These are phyloP conservation scores for Dipodascus geniculatus DNA, from an alignment of 805 yeast genomes.

Conservation along the genomic window DNA sequence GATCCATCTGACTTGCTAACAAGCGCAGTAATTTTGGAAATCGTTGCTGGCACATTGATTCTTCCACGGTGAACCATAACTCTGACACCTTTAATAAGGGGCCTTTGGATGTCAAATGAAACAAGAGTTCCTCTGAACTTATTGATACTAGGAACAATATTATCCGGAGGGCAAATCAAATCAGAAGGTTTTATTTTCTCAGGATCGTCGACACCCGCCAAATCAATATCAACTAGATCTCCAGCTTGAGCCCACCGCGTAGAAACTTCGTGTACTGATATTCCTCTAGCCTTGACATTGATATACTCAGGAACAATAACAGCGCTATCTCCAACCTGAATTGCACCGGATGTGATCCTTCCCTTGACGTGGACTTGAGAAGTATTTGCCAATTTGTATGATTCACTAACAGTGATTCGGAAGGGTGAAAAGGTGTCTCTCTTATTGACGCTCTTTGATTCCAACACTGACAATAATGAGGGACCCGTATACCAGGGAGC, in stretches of 20 bases:
- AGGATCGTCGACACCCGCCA: conserved; percentile 27
- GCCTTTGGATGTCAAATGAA: conserved; percentile 57
- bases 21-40: conserved; percentile 34
- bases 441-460: conserved; percentile 14
- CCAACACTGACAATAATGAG: conserved; percentile 22
- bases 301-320: conserved; percentile 39
- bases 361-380: conserved; percentile 48
- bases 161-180: conserved; percentile 40
- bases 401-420: conserved; percentile 52
- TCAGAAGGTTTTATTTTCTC: conserved; percentile 53
- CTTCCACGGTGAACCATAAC: conserved; percentile 69
- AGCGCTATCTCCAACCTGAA: conserved; percentile 62
- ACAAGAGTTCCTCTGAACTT: conserved; percentile 44
- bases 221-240: conserved; percentile 39
- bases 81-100: conserved; percentile 70
- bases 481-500: conserved; percentile 36
- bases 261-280: conserved; percentile 12
- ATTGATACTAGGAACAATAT: conserved; percentile 35
- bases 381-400: conserved; percentile 37
- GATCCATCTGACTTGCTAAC: conserved; percentile 24
- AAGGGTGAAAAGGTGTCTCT: conserved; percentile 34
- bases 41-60: conserved; percentile 55
- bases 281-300: conserved; percentile 18
- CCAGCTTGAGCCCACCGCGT: conserved; percentile 38
- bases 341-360: conserved; percentile 51